Evolutionary conservation across 176 grass and related monocot genomes (phyloP).

Genomic region (Hordeum vulgare): MorexV3_pseudomolecules_assembly NC_058523.1:75466679-75467178

Average conservation of each 20-base stretch:
- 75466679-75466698: not conserved
- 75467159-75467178: not conserved
- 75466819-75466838: not conserved
- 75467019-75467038: not conserved
- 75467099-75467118: not conserved
- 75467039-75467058: not conserved
- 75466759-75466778: not conserved
- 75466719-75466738: constrained; percentile 24
- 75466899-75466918: not conserved
- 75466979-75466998: not conserved
- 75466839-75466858: not conserved
- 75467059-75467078: not conserved
- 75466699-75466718: not conserved
- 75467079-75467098: not conserved
- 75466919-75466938: not conserved
- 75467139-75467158: not conserved
- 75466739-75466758: too few species aligned
- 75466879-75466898: not conserved
- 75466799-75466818: not conserved
- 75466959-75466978: not conserved
- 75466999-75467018: not conserved
- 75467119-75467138: not conserved
- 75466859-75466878: not conserved
- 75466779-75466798: not conserved
- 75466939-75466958: not conserved